These are phyloP conservation scores for Echinochloa phyllopogon DNA, from an alignment of 176 grass and related monocot species.

Conservation along the genomic window DNA sequence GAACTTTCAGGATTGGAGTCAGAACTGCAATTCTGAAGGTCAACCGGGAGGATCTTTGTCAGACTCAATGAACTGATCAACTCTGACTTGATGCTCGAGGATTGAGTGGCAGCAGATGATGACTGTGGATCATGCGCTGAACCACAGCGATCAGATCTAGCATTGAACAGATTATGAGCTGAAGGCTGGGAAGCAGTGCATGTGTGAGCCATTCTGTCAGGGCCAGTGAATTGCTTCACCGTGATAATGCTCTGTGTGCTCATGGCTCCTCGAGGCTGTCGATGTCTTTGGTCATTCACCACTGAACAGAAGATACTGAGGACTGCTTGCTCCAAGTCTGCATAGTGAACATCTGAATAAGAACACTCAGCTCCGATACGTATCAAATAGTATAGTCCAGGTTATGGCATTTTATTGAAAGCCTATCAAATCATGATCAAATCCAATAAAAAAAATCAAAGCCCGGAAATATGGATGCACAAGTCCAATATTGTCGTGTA, in stretches of 20 bases:
- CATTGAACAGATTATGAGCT: constrained; percentile 42
- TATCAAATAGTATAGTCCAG: not conserved
- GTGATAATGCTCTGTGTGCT: constrained; percentile 52
- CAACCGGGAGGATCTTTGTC: constrained; percentile 30
- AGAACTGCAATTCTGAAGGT: constrained; percentile 34
- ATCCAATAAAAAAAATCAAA: not conserved
- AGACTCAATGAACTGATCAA: not conserved
- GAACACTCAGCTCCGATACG: not conserved
- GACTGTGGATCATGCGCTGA: constrained; percentile 8
- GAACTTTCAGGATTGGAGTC: constrained; percentile 29
- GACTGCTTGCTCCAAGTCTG: constrained; percentile 16
- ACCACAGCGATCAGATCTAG: constrained; percentile 19
- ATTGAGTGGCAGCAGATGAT: constrained; percentile 24
- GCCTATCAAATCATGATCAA: not conserved
- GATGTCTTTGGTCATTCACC: not conserved
- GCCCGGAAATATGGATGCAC: not conserved
- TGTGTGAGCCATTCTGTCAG: constrained; percentile 43
- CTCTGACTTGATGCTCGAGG: constrained; percentile 41
- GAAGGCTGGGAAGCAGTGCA: constrained; percentile 49
- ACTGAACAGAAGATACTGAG: not conserved
- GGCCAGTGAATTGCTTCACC: constrained; percentile 51
- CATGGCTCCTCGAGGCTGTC: constrained; percentile 32
- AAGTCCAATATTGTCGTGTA: not conserved
- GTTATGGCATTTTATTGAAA: not conserved
- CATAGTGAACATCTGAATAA: constrained; percentile 16